Base-by-base conservation (phyloP, 1,139 yeast species). In the Candida frijolesensis region DNA sequence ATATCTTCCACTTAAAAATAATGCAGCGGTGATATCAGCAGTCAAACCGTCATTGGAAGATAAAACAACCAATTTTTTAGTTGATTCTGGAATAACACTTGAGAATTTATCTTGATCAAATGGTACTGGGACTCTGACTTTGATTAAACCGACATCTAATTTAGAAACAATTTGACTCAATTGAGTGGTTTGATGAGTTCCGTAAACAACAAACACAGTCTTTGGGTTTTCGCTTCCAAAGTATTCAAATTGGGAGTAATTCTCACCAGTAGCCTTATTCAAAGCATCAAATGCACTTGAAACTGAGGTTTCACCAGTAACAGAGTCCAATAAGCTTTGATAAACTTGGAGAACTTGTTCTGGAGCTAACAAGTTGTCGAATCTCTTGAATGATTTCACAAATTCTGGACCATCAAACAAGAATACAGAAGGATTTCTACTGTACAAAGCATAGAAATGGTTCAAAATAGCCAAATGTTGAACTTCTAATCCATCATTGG, bases 401-500 rank as follows among this genome's bases (percentile, higher is more conserved):
- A 83, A 85, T 48, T 84, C 80, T 14, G 89, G 76, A 42, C 97
- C 98, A 63, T 91, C 97, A 64, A 85, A 88, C 57, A 89, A 75
- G 67, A 87, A 85, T 51, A 89, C 67, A 18, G 87, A 77, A 4
- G 94, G 89, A 40, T 72, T 68, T 33, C 82, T 77, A 38, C 82
- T 74, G 52, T 68, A 62, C 2, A 68, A 59, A 15, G 95, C 84
- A 59, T 88, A 71, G 51, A 81, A 86, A 45, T 85, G 76, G 52
- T 92, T 79, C 61, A 89, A 75, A 44, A 89, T 70, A 29, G 96
- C 68, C 57, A 85, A 74, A 58, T 83, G 83, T 67, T 89, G 96
- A 44, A 82, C 79, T 66, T 89, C 96, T 16, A 62, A 49, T 10
- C 78, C 80, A 44, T 74, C 62, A 45, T 56, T 58, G 16, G 83